Evolutionary conservation across 805 yeast genomes (phyloP).

Genomic region (Pichia eremophila): DNA sequence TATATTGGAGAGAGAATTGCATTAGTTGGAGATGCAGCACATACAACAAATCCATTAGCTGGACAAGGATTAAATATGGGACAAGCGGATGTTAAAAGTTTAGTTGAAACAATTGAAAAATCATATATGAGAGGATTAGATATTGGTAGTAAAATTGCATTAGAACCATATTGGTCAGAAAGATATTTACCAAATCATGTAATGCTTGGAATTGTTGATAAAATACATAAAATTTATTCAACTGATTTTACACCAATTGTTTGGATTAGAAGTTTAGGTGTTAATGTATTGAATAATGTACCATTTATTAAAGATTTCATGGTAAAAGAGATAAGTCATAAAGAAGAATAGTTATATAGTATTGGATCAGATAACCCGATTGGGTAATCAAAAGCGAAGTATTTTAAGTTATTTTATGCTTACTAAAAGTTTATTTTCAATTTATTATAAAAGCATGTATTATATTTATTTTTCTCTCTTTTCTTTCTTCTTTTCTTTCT

Average conservation of each 20-base stretch:
- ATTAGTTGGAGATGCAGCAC: constrained; percentile 97
- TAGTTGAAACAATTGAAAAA: constrained; percentile 58
- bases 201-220: constrained; percentile 82
- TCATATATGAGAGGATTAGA: constrained; percentile 78
- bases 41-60: constrained; percentile 92
- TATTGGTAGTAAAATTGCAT: constrained; percentile 68
- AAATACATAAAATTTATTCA: constrained; percentile 78
- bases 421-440: background rate
- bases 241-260: constrained; percentile 70
- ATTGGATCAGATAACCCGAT: background rate
- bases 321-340: constrained; percentile 40
- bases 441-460: no score
- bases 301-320: constrained; percentile 61
- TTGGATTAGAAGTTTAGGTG: constrained; percentile 63
- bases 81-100: constrained; percentile 75
- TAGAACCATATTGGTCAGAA: constrained; percentile 83
- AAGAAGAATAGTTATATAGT: no score
- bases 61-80: constrained; percentile 99
- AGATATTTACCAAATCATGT: constrained; percentile 74
- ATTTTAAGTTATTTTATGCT: background rate
- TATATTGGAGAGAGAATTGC: constrained; percentile 82
- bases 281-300: constrained; percentile 55
- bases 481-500: background rate
- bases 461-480: background rate
- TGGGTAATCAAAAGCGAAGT: background rate